phyloP scores from a whole-genome alignment of 1,139 yeast species.

The Yamadazyma conglobata region DNA sequence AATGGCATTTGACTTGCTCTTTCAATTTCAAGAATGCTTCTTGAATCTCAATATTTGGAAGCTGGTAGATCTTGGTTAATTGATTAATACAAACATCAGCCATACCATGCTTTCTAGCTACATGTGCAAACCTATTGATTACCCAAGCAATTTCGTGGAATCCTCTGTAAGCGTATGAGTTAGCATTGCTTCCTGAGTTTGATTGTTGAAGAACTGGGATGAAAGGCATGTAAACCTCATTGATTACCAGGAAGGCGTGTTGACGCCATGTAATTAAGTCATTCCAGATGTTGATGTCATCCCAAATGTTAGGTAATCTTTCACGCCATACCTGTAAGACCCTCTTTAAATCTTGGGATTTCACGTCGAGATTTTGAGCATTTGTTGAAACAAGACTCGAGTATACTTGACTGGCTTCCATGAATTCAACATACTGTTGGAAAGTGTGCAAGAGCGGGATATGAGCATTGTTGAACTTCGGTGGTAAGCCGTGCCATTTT shows the following conservation, averaged over 20 bases:
- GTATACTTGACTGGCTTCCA: slow-evolving; percentile 96
- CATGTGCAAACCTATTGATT: slow-evolving; percentile 96
- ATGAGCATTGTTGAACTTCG: slow-evolving; percentile 78
- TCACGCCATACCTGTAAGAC: slow-evolving; percentile 98
- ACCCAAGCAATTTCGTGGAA: slow-evolving; percentile 99
- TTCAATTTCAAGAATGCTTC: slow-evolving; percentile 94
- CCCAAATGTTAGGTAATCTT: slow-evolving; percentile 94
- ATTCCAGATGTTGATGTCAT: slow-evolving; percentile 96
- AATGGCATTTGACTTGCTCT: slow-evolving; percentile 97
- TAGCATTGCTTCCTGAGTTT: slow-evolving; percentile 68
- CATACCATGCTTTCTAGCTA: slow-evolving; percentile 94
- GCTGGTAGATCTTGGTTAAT: slow-evolving; percentile 85
- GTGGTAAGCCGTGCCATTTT: slow-evolving; percentile 91
- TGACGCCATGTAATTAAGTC: slow-evolving; percentile 98
- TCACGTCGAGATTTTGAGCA: slow-evolving; percentile 86
- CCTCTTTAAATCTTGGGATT: slow-evolving; percentile 90
- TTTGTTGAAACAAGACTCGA: slow-evolving; percentile 86
- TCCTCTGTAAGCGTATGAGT: slow-evolving; percentile 93
- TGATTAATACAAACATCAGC: slow-evolving; percentile 95
- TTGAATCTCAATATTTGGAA: slow-evolving; percentile 97
- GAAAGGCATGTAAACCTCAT: slow-evolving; percentile 89
- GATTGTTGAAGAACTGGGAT: slow-evolving; percentile 82
- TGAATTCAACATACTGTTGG: slow-evolving; percentile 95
- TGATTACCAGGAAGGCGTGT: slow-evolving; percentile 96
- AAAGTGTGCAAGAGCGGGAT: slow-evolving; percentile 87